Percentiles rank a stretch among this genome's conserved stretches.
phyloP scores from a whole-genome alignment of 2,329 filamentous ascomycete genomes.

The Clarireedia hainanense region DNA sequence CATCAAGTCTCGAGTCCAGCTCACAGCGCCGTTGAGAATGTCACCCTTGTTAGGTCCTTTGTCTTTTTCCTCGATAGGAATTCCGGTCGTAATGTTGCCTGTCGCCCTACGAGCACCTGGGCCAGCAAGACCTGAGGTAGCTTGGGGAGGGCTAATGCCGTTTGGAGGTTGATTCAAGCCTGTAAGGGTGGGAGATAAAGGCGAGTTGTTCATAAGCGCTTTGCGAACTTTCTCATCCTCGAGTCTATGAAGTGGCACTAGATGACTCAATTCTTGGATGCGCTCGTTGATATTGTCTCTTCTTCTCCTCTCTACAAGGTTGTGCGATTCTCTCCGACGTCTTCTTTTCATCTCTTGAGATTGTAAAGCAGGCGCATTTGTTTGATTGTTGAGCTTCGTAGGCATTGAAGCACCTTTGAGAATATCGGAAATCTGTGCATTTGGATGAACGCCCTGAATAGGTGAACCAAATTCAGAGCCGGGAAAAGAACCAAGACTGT shows the following conservation, averaged over 20 bases:
- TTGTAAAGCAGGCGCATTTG: constrained; percentile 40
- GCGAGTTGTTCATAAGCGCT: constrained; percentile 85
- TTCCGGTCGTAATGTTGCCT: constrained; percentile 82
- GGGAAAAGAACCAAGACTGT: constrained; percentile 75
- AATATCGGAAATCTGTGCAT: constrained; percentile 78
- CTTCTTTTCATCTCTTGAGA: constrained; percentile 92
- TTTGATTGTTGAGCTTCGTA: constrained; percentile 59
- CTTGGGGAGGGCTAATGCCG: constrained; percentile 59
- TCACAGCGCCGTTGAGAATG: constrained; percentile 92
- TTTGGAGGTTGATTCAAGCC: constrained; percentile 45
- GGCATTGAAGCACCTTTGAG: constrained; percentile 87
- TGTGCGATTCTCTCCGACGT: constrained; percentile 87
- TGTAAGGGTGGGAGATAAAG: constrained; percentile 74
- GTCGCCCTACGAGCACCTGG: constrained; percentile 73
- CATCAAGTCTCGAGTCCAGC: constrained; percentile 96
- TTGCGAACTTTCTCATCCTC: constrained; percentile 98
- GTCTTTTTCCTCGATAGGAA: constrained; percentile 94
- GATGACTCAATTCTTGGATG: constrained; percentile 89
- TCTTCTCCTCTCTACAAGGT: constrained; percentile 87
- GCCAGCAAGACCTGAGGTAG: constrained; percentile 81
- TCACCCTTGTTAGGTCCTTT: constrained; percentile 99
- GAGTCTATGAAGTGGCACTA: constrained; percentile 84
- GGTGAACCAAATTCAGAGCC: constrained; percentile 88
- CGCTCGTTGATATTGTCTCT: constrained; percentile 98
- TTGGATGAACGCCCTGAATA: constrained; percentile 54